These are phyloP conservation scores for Penicillium malachiteum DNA, from an alignment of 495 filamentous ascomycete species.

Conservation along the genomic window DNA sequence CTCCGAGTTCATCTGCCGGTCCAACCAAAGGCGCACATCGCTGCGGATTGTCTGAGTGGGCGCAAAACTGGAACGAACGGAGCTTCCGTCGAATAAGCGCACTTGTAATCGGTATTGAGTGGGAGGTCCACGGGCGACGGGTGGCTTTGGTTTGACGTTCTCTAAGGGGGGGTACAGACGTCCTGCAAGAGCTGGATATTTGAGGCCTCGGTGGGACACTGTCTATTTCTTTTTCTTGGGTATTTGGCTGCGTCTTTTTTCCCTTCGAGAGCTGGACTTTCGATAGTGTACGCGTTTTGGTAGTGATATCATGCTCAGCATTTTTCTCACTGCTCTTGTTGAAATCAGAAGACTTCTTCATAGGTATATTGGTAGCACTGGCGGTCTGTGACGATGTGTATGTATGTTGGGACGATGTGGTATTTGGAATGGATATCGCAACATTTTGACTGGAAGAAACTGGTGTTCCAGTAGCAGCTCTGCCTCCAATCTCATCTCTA, in stretches of 20 bases:
- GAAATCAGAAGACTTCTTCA: no score
- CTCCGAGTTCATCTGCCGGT: conserved; percentile 49
- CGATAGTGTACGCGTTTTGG: background rate
- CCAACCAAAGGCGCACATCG: conserved; percentile 77
- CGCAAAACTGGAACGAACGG: conserved; percentile 69
- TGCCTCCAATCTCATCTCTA: conserved; percentile 6
- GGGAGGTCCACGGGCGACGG: conserved; percentile 26
- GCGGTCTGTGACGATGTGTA: no score
- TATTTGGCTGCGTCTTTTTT: background rate
- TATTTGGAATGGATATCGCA: no score
- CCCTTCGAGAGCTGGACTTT: conserved; percentile 4
- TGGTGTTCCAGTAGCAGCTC: background rate
- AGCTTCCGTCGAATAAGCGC: conserved; percentile 80
- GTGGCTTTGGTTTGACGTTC: conserved; percentile 11
- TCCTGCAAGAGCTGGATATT: background rate
- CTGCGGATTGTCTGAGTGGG: conserved; percentile 59
- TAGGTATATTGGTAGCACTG: no score
- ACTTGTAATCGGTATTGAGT: conserved; percentile 67
- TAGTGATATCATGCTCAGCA: no score
- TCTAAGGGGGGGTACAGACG: conserved; percentile 2
- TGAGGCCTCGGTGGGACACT: conserved; percentile 12
- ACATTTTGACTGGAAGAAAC: no score
- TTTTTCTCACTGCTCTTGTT: background rate
- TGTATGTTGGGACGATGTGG: no score
- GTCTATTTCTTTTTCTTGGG: background rate